Base-by-base conservation (phyloP, 768 basidiomycete genomes). In the Tulasnella sp. region DNA sequence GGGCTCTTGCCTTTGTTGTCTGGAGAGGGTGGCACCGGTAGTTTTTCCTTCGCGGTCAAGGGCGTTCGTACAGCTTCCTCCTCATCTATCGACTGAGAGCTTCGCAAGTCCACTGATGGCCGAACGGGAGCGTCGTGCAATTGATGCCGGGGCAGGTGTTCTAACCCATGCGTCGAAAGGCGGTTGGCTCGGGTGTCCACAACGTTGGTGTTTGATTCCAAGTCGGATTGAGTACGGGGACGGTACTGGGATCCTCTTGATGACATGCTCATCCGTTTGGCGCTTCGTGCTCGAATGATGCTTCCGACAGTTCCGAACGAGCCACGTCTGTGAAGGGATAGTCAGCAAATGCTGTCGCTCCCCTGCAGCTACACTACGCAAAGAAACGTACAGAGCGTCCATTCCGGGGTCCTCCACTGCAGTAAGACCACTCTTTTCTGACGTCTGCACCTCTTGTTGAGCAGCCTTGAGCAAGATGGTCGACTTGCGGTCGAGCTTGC, bases 401-500 rank as follows among this genome's bases (percentile, higher is more conserved):
- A 98, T 93, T 3, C 97, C 97, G 0, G 97, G 97, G 82, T 99
- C 95, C 84, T 98, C 96, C 27, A 91, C 79, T 0, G 90, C 92
- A 88, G 82, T 19, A 86, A 84, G 77, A 91, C 90, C 31, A 83
- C 94, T 94, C 85, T 96, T 95, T 77, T 92, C 92, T 44, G 88
- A 82, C 0, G 87, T 87, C 81, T 93, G 92, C 2, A 93, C 93
- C 68, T 91, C 90, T 34, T 87, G 84, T 27, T 91, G 90, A 1
- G 95, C 89, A n/a, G 95, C 97, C 85, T 94, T 92, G 42, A 99
- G 89, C 34, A 99, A 90, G 73, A 98, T 89, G 0, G 98, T 98
- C 1, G 94, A 93, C 44, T 93, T 89, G 24, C 97, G 89, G 84
- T 99, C 98, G 83, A 99, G 92, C 73, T 91, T 84, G 79, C 87